phyloP scores from a whole-genome alignment of 2,329 filamentous ascomycete genomes.

The Neopestalotiopsis rosae region DNA sequence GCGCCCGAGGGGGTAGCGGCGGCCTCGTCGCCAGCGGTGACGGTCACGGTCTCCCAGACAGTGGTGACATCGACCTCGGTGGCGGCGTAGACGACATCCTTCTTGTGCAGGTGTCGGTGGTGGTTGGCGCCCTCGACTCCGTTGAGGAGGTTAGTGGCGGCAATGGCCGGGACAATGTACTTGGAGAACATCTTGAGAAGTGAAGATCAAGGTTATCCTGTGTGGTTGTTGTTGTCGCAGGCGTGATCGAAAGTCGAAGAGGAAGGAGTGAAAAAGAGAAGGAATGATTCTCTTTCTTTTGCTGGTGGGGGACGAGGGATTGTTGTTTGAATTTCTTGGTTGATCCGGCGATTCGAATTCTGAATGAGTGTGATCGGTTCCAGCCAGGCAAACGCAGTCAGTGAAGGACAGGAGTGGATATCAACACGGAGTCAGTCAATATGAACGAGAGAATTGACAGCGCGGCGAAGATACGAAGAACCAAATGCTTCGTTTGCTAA shows the following conservation, averaged over 20 bases:
- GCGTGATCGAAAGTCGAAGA: neutral
- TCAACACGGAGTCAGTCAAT: conserved; percentile 11
- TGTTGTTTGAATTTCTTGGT: neutral
- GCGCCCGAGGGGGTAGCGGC: neutral
- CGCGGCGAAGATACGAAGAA: conserved; percentile 6
- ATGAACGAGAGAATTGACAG: conserved; percentile 7
- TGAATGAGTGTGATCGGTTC: conserved; percentile 13
- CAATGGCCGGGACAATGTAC: conserved; percentile 32
- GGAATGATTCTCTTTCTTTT: neutral
- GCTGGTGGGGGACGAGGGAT: neutral
- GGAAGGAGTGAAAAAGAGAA: neutral
- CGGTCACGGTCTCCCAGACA: conserved; percentile 35
- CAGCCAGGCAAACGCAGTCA: conserved; percentile 5
- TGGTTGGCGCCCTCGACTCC: conserved; percentile 30
- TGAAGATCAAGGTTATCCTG: neutral
- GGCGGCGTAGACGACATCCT: conserved; percentile 32
- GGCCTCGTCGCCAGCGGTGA: conserved; percentile 28
- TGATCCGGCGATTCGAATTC: neutral
- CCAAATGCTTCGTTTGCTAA: conserved; percentile 6
- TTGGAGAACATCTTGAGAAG: conserved; percentile 35
- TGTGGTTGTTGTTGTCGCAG: neutral
- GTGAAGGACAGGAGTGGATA: neutral
- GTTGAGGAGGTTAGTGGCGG: conserved; percentile 35
- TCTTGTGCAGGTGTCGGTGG: conserved; percentile 36
- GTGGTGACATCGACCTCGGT: conserved; percentile 37